Evolutionary conservation across 208 protist species (phyloP), one percentile per base, ranked within the genome.

Genomic region (Jaenimonas drosophilae): DNA sequence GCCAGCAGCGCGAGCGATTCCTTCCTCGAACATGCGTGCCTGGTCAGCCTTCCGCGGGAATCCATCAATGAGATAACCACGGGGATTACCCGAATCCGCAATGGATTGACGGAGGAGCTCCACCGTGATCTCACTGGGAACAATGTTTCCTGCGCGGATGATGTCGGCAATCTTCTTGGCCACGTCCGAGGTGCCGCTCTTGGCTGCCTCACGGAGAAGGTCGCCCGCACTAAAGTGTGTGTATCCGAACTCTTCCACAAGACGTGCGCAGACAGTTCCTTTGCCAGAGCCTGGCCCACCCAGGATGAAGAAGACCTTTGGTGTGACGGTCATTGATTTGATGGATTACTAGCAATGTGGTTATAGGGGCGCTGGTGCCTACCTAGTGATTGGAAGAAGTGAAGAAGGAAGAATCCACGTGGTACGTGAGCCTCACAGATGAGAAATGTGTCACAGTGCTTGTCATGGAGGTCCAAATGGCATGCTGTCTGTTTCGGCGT

Each of bases 21-120:
- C 60, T 0, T 83, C 69, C 60, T 94, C 85, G 54, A 92, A 96
- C 76, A 86, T 86, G 39, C 62, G 43, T 1, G 74, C 76, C 64
- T 96, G 89, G 40, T 89, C 85, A 32, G 59, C 48, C 52, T 88
- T 89, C 27, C 89, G 66, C 4, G 89, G 89, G 48, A 94, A 96
- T 27, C 89, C 86, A 55, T 94, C 85, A 36, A 94, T 74, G 24
- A 96, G 48, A 47, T 82, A 96, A n/a, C 85, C 85, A 27, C 38
- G 43, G 0, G 79, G 56, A 39, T 74, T 90, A 7, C 68, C 62
- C n/a, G 62, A 20, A 26, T 76, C 58, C 3, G 24, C 51, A 39
- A 96, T 86, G n/a, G 69, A 68, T 25, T 88, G 34, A 3, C 45
- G 23, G 12, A 96, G 53, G 20, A 94, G 67, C 32, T 71, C 74